Conservation (phyloP, 495 filamentous ascomycete species). For the Staphylotrichum tortipilum region DNA sequence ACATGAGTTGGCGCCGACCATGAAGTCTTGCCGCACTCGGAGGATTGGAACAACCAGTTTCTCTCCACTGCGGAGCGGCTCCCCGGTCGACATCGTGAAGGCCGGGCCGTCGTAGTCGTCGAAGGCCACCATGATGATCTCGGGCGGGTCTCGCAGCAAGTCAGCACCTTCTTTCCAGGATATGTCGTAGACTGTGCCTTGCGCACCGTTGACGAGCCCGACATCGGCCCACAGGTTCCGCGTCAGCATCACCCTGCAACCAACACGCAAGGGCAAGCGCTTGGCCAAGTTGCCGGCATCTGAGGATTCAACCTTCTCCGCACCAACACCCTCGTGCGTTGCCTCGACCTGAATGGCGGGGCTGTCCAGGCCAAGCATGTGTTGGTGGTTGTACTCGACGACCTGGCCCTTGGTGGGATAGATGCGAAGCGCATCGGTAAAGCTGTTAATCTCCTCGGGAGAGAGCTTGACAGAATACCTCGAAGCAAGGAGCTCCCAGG, state of each 20-base stretch:
- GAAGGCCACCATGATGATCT: too few species aligned
- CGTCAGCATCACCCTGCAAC: slow-evolving; percentile 1
- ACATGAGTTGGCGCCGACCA: neutral
- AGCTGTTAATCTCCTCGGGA: neutral
- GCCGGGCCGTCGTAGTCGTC: too few species aligned
- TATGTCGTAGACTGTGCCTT: too few species aligned
- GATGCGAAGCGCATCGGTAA: neutral
- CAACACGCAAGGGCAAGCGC: neutral
- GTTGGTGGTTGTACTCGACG: neutral
- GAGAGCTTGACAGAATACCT: neutral
- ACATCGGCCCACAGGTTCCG: neutral
- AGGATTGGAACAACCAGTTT: neutral
- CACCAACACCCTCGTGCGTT: neutral
- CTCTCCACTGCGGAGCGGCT: too few species aligned
- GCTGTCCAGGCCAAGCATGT: neutral
- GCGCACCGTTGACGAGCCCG: too few species aligned
- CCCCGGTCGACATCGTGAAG: too few species aligned
- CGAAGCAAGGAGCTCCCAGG: neutral
- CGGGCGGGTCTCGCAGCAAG: too few species aligned
- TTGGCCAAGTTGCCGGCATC: slow-evolving; percentile 4
- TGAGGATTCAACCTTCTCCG: neutral
- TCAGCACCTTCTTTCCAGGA: too few species aligned
- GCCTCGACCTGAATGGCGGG: slow-evolving; percentile 1
- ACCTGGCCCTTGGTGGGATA: slow-evolving; percentile 1
- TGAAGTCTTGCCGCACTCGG: neutral